Evolutionary conservation across 1,139 yeast genomes (phyloP).

Genomic region (Zygosaccharomyces pseudobailii): DNA sequence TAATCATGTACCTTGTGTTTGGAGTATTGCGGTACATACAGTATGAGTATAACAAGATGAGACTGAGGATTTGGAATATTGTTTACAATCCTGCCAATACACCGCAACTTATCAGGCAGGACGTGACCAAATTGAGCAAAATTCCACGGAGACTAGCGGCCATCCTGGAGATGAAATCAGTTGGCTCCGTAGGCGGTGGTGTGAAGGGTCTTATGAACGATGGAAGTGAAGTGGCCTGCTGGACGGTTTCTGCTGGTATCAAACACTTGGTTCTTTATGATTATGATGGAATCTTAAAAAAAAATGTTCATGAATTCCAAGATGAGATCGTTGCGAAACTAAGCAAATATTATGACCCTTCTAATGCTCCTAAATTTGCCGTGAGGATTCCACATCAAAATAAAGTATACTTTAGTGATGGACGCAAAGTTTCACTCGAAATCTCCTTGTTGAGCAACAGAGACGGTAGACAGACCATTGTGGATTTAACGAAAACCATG

Average conservation of each 20-base stretch:
- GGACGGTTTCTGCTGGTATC: conserved; percentile 87
- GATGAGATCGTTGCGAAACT: conserved; percentile 58
- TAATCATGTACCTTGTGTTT: conserved; percentile 50
- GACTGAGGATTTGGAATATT: conserved; percentile 55
- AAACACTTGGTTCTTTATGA: conserved; percentile 72
- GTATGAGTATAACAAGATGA: conserved; percentile 49
- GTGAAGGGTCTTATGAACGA: conserved; percentile 74
- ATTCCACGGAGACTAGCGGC: conserved; percentile 75
- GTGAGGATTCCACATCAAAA: conserved; percentile 61
- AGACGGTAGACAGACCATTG: conserved; percentile 89
- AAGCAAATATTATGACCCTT: conserved; percentile 69
- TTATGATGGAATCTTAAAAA: conserved; percentile 62
- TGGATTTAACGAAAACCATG: conserved; percentile 82
- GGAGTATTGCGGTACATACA: conserved; percentile 52
- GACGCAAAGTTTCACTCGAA: conserved; percentile 46
- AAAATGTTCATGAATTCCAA: conserved; percentile 52
- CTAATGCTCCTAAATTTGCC: conserved; percentile 56
- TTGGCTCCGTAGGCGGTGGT: conserved; percentile 84
- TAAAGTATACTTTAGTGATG: conserved; percentile 41
- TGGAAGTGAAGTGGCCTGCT: conserved; percentile 71
- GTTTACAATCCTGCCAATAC: conserved; percentile 78
- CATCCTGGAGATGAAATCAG: conserved; percentile 64
- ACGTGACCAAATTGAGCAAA: conserved; percentile 65
- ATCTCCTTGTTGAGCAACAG: conserved; percentile 63
- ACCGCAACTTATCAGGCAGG: conserved; percentile 82